Evolutionary conservation across 768 basidiomycete species (phyloP).

Genomic region (Tylopilus subfusipes): DNA sequence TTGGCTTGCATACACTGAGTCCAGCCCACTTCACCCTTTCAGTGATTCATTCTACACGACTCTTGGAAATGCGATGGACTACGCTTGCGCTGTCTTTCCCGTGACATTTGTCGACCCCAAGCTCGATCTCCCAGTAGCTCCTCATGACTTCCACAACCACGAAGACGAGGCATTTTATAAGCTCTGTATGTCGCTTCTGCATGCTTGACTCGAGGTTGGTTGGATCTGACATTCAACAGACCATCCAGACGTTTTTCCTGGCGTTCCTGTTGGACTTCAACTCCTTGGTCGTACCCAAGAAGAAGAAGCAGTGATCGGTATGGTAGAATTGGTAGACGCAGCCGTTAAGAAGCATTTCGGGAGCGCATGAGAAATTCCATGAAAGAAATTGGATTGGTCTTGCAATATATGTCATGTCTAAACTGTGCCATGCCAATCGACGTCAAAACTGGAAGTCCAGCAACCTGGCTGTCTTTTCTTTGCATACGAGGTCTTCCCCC

Average conservation of each 20-base stretch:
- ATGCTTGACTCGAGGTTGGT: not conserved
- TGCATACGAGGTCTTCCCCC: no score
- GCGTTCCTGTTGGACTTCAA: conserved; percentile 48
- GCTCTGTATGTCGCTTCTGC: conserved; percentile 41
- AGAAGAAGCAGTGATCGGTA: conserved; percentile 50
- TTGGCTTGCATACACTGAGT: conserved; percentile 8
- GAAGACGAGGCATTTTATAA: conserved; percentile 44
- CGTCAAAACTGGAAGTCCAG: no score
- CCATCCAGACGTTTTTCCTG: conserved; percentile 42
- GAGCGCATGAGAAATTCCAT: not conserved
- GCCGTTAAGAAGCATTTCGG: conserved; percentile 30
- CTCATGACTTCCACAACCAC: conserved; percentile 40
- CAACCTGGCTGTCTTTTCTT: no score
- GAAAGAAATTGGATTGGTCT: no score
- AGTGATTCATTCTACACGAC: conserved; percentile 44
- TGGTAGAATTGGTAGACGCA: conserved; percentile 43
- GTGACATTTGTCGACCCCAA: conserved; percentile 44
- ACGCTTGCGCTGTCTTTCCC: conserved; percentile 42
- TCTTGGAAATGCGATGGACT: conserved; percentile 48
- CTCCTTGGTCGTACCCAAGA: conserved; percentile 45
- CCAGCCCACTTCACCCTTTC: conserved; percentile 6
- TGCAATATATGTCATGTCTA: no score
- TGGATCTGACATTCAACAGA: conserved; percentile 26
- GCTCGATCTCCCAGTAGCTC: conserved; percentile 34
- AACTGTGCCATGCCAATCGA: no score